Percentiles rank a stretch among this genome's conserved stretches.
These are phyloP conservation scores for Neoboletus magnificus DNA, from an alignment of 768 basidiomycete genomes.

Conservation along the genomic window DNA sequence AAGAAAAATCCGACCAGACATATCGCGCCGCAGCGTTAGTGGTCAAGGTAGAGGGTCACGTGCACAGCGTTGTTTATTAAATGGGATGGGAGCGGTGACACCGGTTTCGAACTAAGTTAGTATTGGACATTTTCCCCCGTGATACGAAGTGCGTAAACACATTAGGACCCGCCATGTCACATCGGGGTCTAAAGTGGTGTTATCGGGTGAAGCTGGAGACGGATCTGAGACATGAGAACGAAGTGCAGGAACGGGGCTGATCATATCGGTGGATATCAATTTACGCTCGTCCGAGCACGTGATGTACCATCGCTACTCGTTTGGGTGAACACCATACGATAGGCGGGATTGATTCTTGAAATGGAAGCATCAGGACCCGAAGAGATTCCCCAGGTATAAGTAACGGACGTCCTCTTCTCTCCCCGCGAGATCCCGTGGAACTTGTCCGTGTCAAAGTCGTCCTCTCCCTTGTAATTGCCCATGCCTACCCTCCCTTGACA, in stretches of 20 bases:
- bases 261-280: no score
- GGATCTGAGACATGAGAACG: no score
- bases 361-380: constrained; percentile 10
- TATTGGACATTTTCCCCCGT: no score
- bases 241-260: no score
- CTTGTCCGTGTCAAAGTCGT: background rate
- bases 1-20: constrained; percentile 49
- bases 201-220: background rate
- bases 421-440: background rate
- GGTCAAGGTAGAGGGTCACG: background rate
- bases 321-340: constrained; percentile 1
- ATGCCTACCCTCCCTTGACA: background rate
- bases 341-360: background rate
- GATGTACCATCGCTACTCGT: background rate
- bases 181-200: background rate
- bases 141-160: background rate
- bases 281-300: background rate
- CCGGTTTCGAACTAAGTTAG: background rate
- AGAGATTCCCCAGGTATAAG: constrained; percentile 14
- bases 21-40: background rate
- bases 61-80: background rate
- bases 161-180: background rate
- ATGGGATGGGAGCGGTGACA: background rate
- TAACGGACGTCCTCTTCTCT: constrained; percentile 3
- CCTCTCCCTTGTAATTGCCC: background rate